phyloP scores from a whole-genome alignment of 495 filamentous ascomycete genomes.

The Xylaria bambusicola region DNA sequence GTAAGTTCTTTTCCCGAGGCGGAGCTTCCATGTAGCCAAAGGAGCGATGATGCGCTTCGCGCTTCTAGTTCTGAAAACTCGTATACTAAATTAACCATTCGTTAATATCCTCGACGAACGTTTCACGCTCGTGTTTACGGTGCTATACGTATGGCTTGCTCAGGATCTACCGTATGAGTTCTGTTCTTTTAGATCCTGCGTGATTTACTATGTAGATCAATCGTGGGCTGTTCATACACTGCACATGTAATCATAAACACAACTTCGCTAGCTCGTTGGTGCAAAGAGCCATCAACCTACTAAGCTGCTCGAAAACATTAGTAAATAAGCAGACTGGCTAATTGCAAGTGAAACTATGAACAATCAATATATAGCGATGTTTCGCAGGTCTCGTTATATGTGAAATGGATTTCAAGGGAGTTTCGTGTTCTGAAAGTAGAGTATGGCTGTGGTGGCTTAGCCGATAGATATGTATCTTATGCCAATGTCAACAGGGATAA shows the following conservation, averaged over 20 bases:
- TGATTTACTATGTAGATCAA: conserved; percentile 5
- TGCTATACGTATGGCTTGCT: conserved; percentile 23
- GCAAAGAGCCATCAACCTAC: conserved; percentile 19
- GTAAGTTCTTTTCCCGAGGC: conserved; percentile 37
- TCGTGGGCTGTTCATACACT: background rate
- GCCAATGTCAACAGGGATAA: no score
- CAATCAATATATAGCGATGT: no score
- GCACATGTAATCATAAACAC: background rate
- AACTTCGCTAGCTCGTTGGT: conserved; percentile 25
- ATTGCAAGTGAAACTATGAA: no score
- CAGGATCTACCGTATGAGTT: conserved; percentile 24
- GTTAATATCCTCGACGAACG: conserved; percentile 23
- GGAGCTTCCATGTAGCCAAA: conserved; percentile 37
- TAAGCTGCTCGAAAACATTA: conserved; percentile 16
- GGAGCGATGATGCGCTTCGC: conserved; percentile 32
- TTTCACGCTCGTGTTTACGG: conserved; percentile 23
- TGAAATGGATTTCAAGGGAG: no score
- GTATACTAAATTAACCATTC: conserved; percentile 28
- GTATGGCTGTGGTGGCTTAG: no score
- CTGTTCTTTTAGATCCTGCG: conserved; percentile 12
- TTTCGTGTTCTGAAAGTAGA: no score
- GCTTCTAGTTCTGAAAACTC: conserved; percentile 21
- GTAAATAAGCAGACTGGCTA: no score
- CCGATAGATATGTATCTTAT: no score
- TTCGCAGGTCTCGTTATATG: no score